Conservation (phyloP, 2,329 filamentous ascomycete genomes). For the Phaeophleospora eucalypticola region DNA sequence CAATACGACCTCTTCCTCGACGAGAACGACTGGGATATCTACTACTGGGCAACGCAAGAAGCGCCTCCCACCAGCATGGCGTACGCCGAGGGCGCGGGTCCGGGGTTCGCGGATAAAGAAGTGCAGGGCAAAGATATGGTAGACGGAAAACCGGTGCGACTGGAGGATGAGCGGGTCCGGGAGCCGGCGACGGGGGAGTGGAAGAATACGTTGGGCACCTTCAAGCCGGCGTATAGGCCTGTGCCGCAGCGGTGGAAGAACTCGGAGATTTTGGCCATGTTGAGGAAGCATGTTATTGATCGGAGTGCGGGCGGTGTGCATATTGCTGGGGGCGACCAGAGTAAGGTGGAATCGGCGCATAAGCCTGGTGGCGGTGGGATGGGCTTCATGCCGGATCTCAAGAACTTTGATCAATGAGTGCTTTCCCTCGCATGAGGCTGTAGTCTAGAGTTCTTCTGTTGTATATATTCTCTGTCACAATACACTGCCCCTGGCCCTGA, state of each 20-base stretch:
- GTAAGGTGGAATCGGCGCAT: not conserved
- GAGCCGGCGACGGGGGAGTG: slow-evolving; percentile 70
- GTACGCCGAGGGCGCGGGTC: slow-evolving; percentile 51
- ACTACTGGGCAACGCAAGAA: slow-evolving; percentile 97
- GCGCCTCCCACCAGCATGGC: slow-evolving; percentile 56
- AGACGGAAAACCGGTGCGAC: slow-evolving; percentile 30
- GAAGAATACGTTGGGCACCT: slow-evolving; percentile 93
- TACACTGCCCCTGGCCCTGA: too few relatives aligned
- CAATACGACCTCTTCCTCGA: slow-evolving; percentile 92
- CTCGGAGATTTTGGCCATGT: slow-evolving; percentile 70
- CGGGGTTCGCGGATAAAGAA: slow-evolving; percentile 40
- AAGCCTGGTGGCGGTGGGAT: slow-evolving; percentile 39
- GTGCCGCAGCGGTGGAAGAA: slow-evolving; percentile 82
- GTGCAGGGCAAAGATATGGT: slow-evolving; percentile 39
- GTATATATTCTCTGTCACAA: slow-evolving; percentile 9
- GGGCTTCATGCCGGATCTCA: slow-evolving; percentile 50
- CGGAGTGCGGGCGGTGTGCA: slow-evolving; percentile 59
- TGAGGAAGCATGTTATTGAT: slow-evolving; percentile 75
- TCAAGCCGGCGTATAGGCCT: slow-evolving; percentile 87
- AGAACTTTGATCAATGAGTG: slow-evolving; percentile 40
- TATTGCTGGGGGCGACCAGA: slow-evolving; percentile 39
- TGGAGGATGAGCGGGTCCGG: slow-evolving; percentile 41
- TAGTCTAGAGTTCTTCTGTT: not conserved
- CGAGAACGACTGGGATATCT: slow-evolving; percentile 99
- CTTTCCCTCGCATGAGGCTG: not conserved